These are phyloP conservation scores for Metarhizium rileyi DNA, from an alignment of 2,329 filamentous ascomycete genomes.

Conservation along the genomic window DNA sequence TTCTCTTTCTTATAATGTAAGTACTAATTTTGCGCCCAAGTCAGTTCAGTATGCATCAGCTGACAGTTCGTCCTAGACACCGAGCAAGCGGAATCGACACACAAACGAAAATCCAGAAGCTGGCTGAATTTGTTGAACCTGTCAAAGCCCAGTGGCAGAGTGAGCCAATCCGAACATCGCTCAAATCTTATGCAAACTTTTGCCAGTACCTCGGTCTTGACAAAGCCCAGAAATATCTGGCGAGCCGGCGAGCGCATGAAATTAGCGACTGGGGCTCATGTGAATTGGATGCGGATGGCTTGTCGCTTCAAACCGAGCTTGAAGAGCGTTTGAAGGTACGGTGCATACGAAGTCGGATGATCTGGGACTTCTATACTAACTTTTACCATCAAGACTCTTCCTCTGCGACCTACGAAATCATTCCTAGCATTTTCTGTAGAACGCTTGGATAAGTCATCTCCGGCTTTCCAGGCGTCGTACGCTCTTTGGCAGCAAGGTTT, in stretches of 20 bases:
- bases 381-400: constrained; percentile 44
- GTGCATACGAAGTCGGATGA: neutral
- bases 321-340: constrained; percentile 61
- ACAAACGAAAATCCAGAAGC: constrained; percentile 57
- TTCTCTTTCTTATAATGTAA: constrained; percentile 86
- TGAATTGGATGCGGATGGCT: constrained; percentile 68
- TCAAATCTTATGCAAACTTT: constrained; percentile 71
- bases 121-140: constrained; percentile 72
- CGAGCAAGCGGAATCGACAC: constrained; percentile 68
- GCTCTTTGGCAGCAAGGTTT: constrained; percentile 79
- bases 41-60: neutral
- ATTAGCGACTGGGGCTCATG: constrained; percentile 76
- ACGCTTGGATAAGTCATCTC: constrained; percentile 64
- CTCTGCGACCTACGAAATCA: constrained; percentile 79
- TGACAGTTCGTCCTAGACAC: constrained; percentile 44
- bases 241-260: constrained; percentile 60
- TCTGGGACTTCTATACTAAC: constrained; percentile 6
- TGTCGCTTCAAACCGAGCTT: constrained; percentile 67
- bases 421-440: constrained; percentile 91
- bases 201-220: constrained; percentile 71
- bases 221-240: constrained; percentile 71
- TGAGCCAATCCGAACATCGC: constrained; percentile 53
- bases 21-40: constrained; percentile 13
- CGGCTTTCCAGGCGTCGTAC: constrained; percentile 65
- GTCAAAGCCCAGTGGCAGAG: constrained; percentile 74